phyloP scores from a whole-genome alignment of 164 flowering plant genomes.

The Pachysandra terminalis region DNA sequence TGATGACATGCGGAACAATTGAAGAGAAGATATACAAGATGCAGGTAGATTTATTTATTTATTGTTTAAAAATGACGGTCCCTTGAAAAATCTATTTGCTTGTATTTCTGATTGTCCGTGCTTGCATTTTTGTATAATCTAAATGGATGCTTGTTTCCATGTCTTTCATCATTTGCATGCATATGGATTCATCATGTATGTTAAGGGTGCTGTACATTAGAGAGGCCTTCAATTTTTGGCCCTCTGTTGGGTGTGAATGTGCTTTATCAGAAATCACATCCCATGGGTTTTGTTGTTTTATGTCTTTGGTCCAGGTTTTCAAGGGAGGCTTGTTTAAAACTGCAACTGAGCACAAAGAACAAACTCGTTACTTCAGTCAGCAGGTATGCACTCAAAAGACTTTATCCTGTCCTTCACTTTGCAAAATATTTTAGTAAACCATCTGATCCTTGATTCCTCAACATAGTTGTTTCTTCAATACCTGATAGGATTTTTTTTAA shows the following conservation, averaged over 20 bases:
- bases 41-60: too few species aligned
- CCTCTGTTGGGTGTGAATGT: not conserved
- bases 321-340: slow-evolving; percentile 90
- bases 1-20: slow-evolving; percentile 96
- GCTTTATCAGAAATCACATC: not conserved
- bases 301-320: slow-evolving; percentile 50
- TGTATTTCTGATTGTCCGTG: not conserved
- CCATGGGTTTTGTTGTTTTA: not conserved
- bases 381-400: slow-evolving; percentile 40
- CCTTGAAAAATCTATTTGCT: not conserved
- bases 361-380: slow-evolving; percentile 89
- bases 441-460: not conserved
- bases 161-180: not conserved
- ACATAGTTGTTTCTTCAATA: not conserved
- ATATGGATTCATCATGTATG: not conserved
- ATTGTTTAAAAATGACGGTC: too few species aligned
- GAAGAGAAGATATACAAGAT: slow-evolving; percentile 95
- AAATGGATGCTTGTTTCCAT: slow-evolving; percentile 3
- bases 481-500: not conserved
- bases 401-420: not conserved
- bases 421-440: not conserved
- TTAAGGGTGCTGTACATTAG: not conserved
- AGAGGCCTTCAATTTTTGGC: not conserved
- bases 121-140: not conserved
- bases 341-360: slow-evolving; percentile 98